Evolutionary conservation across 1,284 basidiomycete species (phyloP), one percentile per base, ranked within the genome.

Genomic region (Coniferiporia sulphurascens): DNA sequence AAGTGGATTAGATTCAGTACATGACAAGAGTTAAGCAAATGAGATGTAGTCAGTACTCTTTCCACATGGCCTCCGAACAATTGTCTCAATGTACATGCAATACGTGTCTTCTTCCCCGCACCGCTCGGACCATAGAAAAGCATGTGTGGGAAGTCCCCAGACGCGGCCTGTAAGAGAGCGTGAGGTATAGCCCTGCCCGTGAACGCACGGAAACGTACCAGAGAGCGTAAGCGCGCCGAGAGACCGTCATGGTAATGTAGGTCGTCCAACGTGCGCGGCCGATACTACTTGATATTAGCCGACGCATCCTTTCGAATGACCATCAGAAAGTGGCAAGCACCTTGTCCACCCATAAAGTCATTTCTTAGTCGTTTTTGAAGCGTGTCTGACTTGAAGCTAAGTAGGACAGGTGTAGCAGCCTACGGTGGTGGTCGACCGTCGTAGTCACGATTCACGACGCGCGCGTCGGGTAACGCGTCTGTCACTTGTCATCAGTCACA

Each of bases 51-150:
- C 65, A 76, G 44, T 62, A 92, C 94, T 80, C 97, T 98, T 72
- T 98, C 95, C 0, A 90, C 93, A 4, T 94, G 93, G 46, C 87
- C 81, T 1, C 96, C 97, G 73, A 95, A 99, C 48, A 99, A 75
- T 69, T 98, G 89, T 64, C 90, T 80, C 55, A 99, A 72, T 5
- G 92, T 94, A 65, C 89, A 92, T 66, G 87, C 89, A 68, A 99
- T 95, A 52, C 97, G 82, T 41, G 97, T 99, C 82, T 99, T 99
- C 78, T 99, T 99, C 17, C 96, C 96, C 8, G 96, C 94, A 17
- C 96, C 96, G 4, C 92, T 93, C 1, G 96, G 97, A 0, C 96
- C 97, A 70, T 98, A 99, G 76, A 99, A 98, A 10, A 99, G 83
- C 77, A 97, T 89, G 71, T 99, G 96, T 5, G 96, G 96, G 69